These are phyloP conservation scores for Porcisia hertigi DNA, from an alignment of 208 protist species.

Conservation along the genomic window DNA sequence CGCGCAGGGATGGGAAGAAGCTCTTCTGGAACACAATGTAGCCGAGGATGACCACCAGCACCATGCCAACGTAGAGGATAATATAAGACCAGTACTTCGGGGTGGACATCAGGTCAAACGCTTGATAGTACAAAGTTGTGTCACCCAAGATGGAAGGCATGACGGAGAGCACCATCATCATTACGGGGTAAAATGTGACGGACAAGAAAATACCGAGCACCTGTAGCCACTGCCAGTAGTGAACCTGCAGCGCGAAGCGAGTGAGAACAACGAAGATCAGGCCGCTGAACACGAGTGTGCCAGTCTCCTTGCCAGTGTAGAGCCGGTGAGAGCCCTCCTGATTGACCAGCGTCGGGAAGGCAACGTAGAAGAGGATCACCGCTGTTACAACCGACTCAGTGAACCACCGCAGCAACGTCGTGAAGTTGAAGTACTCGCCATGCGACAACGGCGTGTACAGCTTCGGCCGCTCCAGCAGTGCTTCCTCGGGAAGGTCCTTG, in stretches of 20 bases:
- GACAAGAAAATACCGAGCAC: conserved; percentile 59
- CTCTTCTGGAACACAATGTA: conserved; percentile 57
- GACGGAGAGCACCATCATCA: conserved; percentile 65
- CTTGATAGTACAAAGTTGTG: conserved; percentile 71
- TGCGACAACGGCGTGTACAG: conserved; percentile 74
- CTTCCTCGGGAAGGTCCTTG: conserved; percentile 87
- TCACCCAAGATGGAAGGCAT: conserved; percentile 58
- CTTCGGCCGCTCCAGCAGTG: conserved; percentile 56
- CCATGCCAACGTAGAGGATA: conserved; percentile 49
- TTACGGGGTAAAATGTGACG: conserved; percentile 40
- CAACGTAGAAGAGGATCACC: conserved; percentile 62
- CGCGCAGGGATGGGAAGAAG: conserved; percentile 64
- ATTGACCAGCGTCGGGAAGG: conserved; percentile 47
- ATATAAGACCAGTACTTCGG: conserved; percentile 82
- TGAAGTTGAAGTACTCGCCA: conserved; percentile 79
- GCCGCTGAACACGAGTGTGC: conserved; percentile 73
- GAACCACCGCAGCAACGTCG: conserved; percentile 57
- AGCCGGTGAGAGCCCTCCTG: conserved; percentile 35
- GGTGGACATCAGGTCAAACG: conserved; percentile 55
- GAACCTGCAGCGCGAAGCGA: conserved; percentile 65
- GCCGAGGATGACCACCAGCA: conserved; percentile 57
- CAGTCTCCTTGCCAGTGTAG: conserved; percentile 51
- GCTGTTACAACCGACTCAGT: conserved; percentile 59
- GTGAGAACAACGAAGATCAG: conserved; percentile 69
- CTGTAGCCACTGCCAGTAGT: conserved; percentile 83